Conservation (phyloP, 768 basidiomycete species). For the Cyclocybe aegerita region DNA sequence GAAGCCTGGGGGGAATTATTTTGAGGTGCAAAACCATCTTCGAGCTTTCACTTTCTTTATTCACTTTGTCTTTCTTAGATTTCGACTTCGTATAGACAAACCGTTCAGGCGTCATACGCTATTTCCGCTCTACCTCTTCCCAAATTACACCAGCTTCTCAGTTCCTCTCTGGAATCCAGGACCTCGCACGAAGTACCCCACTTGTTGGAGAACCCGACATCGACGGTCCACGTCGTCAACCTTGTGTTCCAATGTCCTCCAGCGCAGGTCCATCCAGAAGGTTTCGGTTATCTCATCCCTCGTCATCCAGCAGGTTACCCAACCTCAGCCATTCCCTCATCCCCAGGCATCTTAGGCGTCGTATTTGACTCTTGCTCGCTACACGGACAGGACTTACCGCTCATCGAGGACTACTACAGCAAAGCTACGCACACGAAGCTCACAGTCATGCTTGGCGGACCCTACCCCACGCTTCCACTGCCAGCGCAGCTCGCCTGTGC, state of each 20-base stretch:
- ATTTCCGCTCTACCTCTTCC: conserved; percentile 78
- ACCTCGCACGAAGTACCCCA: conserved; percentile 49
- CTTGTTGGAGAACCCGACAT: conserved; percentile 65
- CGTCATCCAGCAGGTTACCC: conserved; percentile 62
- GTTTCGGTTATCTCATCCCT: conserved; percentile 94
- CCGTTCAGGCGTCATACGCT: conserved; percentile 55
- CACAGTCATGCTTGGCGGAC: conserved; percentile 90
- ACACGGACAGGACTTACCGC: conserved; percentile 44
- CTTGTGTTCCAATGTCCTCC: conserved; percentile 68
- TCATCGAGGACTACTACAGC: conserved; percentile 20
- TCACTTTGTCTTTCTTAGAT: conserved; percentile 13
- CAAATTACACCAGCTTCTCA: conserved; percentile 42
- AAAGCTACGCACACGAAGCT: conserved; percentile 61
- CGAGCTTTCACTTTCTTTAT: conserved; percentile 4
- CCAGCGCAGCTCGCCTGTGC: conserved; percentile 22
- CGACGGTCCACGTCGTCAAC: conserved; percentile 87
- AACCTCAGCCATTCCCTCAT: conserved; percentile 6
- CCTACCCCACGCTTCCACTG: conserved; percentile 43
- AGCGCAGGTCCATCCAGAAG: conserved; percentile 66
- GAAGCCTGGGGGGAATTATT: conserved; percentile 28
- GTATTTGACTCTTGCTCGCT: conserved; percentile 89
- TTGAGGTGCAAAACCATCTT: conserved; percentile 43
- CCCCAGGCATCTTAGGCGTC: conserved; percentile 68
- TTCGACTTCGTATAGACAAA: conserved; percentile 11
- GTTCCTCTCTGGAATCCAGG: conserved; percentile 9